phyloP scores from a whole-genome alignment of 306 rosid genomes.

The Inga laurina region DNA sequence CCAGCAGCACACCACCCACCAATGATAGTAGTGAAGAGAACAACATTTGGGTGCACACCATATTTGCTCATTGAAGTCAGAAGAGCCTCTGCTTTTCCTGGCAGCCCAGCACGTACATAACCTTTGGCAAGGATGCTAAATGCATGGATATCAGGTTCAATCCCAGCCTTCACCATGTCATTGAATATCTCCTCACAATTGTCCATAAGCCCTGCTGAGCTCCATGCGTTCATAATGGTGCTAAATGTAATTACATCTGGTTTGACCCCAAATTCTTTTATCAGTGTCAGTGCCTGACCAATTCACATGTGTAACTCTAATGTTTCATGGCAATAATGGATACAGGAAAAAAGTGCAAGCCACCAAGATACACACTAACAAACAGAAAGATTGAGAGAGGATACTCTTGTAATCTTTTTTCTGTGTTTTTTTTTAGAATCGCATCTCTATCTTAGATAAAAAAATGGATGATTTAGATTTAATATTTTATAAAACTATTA shows the following conservation, averaged over 20 bases:
- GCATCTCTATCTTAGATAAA: too few species aligned
- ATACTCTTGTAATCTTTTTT: too few species aligned
- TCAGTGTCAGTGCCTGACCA: slow-evolving; percentile 81
- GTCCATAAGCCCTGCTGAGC: slow-evolving; percentile 84
- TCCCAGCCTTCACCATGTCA: slow-evolving; percentile 74
- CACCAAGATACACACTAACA: slow-evolving; percentile 10
- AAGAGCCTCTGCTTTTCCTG: slow-evolving; percentile 72
- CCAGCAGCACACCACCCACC: slow-evolving; percentile 92
- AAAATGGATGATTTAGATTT: too few species aligned
- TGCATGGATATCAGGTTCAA: slow-evolving; percentile 85
- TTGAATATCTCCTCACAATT: slow-evolving; percentile 82
- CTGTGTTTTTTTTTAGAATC: too few species aligned
- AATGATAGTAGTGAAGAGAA: slow-evolving; percentile 90
- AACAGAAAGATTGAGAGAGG: not conserved
- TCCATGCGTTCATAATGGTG: slow-evolving; percentile 95
- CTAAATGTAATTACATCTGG: slow-evolving; percentile 96
- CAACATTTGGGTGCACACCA: slow-evolving; percentile 78
- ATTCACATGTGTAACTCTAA: slow-evolving; percentile 32
- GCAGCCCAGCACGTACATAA: slow-evolving; percentile 77
- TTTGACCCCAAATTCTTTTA: slow-evolving; percentile 88
- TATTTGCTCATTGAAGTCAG: slow-evolving; percentile 67
- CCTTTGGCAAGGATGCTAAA: slow-evolving; percentile 96
- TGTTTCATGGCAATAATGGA: slow-evolving; percentile 12
- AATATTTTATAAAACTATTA: too few species aligned
- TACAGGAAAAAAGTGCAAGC: slow-evolving; percentile 1